Base-by-base conservation (phyloP, 768 basidiomycete genomes). In the Boletales sp. region DNA sequence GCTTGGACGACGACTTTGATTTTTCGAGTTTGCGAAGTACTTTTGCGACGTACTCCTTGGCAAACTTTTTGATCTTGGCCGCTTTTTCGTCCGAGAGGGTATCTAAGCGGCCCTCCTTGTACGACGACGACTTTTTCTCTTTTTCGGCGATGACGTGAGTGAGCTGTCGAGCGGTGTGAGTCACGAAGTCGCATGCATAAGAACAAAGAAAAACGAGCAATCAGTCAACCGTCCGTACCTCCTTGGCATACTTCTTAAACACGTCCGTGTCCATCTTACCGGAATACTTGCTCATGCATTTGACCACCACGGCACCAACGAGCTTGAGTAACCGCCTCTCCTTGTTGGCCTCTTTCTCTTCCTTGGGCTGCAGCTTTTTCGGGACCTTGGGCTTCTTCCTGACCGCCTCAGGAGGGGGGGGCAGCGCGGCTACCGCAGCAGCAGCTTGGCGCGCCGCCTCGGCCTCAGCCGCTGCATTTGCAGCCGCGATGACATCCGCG, bases 211-310 rank as follows among this genome's bases (percentile, higher is more conserved):
- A n/a, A 43, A 34, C 32, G 48, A 47, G 30, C 4, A 37, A 62
- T 2, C n/a, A 18, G 25, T 28, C 25, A 5, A 28, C 6, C 25
- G 6, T 12, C 38, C 79, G 53, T 54, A 92, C 95, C 81, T 97
- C 92, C 65, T 93, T 92, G 3, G 96, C 96, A 63, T 96, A 84
- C 64, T 86, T 85, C 77, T 99, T 99, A 80, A 98, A 97, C 46
- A 75, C 66, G 8, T 96, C 93, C 44, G 80, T 79, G 48, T 83
- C 80, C 66, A 96, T 78, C 40, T 83, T 71, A 47, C 83, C 76
- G 44, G 83, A 76, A 62, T 97, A 85, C 72, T 94, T 96, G 50
- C 85, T 88, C 93, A 98, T 94, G 50, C 77, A 84, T 68, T 84
- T 87, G 35, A 99, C 95, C 36, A 99, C 95, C 7, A 95, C 83